Evolutionary conservation across 495 filamentous ascomycete genomes (phyloP), one percentile per base, ranked within the genome.

Genomic region (Choiromyces venosus): DNA sequence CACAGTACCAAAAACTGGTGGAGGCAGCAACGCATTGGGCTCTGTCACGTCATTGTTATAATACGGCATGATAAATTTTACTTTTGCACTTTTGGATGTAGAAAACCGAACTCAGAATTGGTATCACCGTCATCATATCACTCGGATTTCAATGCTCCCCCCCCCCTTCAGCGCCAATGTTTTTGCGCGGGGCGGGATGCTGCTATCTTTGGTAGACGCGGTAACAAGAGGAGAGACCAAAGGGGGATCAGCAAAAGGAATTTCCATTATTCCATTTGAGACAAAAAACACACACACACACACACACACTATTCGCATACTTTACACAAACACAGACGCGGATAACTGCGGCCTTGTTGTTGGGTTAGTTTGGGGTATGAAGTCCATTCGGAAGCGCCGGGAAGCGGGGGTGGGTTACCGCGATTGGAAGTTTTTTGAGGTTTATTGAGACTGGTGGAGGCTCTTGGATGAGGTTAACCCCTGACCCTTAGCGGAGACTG

Each of bases 391-490:
- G n/a, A n/a, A n/a, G 52, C 16, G 25, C 25, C 52, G 18, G 18
- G 52, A 61, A 33, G 52, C 52, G 52, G 52, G 33, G 5, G 42
- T 52, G 25, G 33, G 18, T 61, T 61, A 33, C 52, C 25, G 52
- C 52, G 52, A 61, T 61, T 61, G 52, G 52, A 33, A 61, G 25
- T 61, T 61, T 61, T 33, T 14, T 19, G 2, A 9, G 7, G 44
- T 33, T 33, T 61, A 61, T 18, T 61, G 52, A 61, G 52, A 29
- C 52, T 61, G 25, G 29, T 61, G 52, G 52, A 61, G 52, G 52
- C 52, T 61, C 52, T 61, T 61, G 52, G 52, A 61, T 61, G 33
- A 61, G 52, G 52, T 61, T 61, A 18, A 61, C 52, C 52, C 52
- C 52, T 61, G 52, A 61, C 52, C 52, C 52, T 61, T 33, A 61